phyloP scores from a whole-genome alignment of 2,329 filamentous ascomycete species.

The Purpureocillium lavendulum region DNA sequence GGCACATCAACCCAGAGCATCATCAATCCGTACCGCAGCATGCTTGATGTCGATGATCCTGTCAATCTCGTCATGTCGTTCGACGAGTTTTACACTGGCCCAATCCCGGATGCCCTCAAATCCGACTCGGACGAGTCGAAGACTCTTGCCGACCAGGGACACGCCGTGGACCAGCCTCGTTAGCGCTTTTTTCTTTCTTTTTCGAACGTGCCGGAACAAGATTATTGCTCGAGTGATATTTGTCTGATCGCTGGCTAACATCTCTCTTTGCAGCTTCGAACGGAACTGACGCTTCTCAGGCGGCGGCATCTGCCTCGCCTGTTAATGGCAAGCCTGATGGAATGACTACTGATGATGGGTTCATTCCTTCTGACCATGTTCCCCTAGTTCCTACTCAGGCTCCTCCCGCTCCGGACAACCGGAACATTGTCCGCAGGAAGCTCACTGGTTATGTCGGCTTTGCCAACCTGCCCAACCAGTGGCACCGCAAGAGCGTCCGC shows the following conservation, averaged over 20 bases:
- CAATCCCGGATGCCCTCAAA: slow-evolving; percentile 13
- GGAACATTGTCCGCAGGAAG: slow-evolving; percentile 97
- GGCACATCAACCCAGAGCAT: slow-evolving; percentile 8
- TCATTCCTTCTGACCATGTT: slow-evolving; percentile 25
- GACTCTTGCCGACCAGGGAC: not conserved
- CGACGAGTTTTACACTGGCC: slow-evolving; percentile 33
- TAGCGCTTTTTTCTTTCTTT: slow-evolving; percentile 21
- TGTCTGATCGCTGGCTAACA: slow-evolving; percentile 9
- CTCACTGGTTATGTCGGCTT: slow-evolving; percentile 98
- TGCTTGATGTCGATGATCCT: slow-evolving; percentile 43
- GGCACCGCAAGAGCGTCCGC: slow-evolving; percentile 99
- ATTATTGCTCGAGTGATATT: not conserved
- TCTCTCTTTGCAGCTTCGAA: slow-evolving; percentile 30
- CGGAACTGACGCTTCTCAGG: slow-evolving; percentile 33
- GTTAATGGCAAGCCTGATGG: slow-evolving; percentile 28
- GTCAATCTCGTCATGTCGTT: slow-evolving; percentile 38
- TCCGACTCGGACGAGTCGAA: slow-evolving; percentile 2
- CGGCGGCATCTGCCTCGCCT: slow-evolving; percentile 32
- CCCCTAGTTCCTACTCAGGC: slow-evolving; percentile 24
- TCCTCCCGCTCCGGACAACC: slow-evolving; percentile 57
- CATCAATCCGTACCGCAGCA: slow-evolving; percentile 36
- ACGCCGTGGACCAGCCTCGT: slow-evolving; percentile 18
- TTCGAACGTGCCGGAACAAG: slow-evolving; percentile 2
- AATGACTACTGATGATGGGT: slow-evolving; percentile 18
- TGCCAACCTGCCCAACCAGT: slow-evolving; percentile 97